Evolutionary conservation across 2,329 filamentous ascomycete genomes (phyloP), one percentile per base, ranked within the genome.

Genomic region (Fusarium coicis): DNA sequence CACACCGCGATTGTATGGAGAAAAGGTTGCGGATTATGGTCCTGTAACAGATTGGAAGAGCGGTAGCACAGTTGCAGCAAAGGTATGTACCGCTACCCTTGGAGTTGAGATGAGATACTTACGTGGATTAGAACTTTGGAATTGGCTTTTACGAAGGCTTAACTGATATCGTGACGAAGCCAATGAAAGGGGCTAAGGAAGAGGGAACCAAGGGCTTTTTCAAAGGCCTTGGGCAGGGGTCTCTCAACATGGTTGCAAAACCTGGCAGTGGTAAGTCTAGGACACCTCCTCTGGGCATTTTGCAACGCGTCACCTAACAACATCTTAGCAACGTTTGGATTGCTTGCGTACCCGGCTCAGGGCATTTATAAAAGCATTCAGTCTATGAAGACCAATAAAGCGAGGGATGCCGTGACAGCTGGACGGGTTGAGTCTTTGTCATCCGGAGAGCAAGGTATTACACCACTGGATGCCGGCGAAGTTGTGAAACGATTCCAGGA

Each of bases 251-350:
- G 21, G 26, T 63, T 0, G 16, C 59, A 5, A 63, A 63, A 12
- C 59, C 59, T 8, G 42, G 59, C 14, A 63, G 59, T n/a, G 59
- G 59, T 63, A 46, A n/a, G 53, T 26, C 10, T 26, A 0, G 0
- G 7, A 21, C 9, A 2, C 18, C 1, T 16, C 2, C 10, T 36
- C 1, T 0, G 2, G 2, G 5, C 0, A 10, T 4, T 4, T n/a
- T 23, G 26, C 0, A 1, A 4, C 36, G 5, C 10, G 26, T 3
- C 2, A 8, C 10, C 39, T 62, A 32, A 62, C 12, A n/a, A 10
- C 28, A 30, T 30, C 28, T 30, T 30, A 62, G 59, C 59, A 15
- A 46, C n/a, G 32, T 39, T 62, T 39, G 59, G 59, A 7, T 3
- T 62, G 1, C 30, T 62, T 6, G 59, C 52, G 1, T 62, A 62